These are phyloP conservation scores for Talaromyces sp. DNA, from an alignment of 2,329 filamentous ascomycete genomes.

Conservation along the genomic window DNA sequence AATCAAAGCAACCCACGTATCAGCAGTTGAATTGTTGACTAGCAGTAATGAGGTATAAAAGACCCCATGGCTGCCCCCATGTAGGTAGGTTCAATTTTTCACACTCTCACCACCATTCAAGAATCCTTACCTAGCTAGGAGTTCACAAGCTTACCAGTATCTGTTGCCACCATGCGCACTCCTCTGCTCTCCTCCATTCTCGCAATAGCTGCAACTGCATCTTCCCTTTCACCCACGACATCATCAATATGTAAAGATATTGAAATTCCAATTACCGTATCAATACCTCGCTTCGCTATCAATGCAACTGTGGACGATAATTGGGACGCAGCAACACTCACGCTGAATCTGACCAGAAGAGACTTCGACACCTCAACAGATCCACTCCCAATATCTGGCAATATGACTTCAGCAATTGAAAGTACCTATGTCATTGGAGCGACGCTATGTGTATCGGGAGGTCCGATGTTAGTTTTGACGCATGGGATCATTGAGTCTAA, in stretches of 20 bases:
- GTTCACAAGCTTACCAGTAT: neutral
- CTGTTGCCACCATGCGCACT: neutral
- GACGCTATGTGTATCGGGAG: neutral
- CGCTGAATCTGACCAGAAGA: neutral
- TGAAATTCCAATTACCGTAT: neutral
- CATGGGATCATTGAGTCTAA: neutral
- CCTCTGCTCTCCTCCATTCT: neutral
- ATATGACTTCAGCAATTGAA: neutral
- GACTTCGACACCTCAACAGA: neutral
- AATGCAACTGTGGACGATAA: neutral
- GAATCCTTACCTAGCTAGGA: neutral
- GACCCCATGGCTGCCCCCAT: neutral
- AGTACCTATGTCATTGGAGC: neutral
- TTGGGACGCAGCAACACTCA: neutral
- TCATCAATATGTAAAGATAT: neutral
- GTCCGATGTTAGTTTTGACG: neutral
- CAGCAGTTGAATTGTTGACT: neutral
- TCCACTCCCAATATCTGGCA: neutral
- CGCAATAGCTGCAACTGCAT: neutral
- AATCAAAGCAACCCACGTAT: neutral
- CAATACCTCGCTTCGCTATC: neutral
- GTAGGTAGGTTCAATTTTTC: neutral
- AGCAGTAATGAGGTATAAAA: neutral
- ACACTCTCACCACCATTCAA: neutral
- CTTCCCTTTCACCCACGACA: neutral